phyloP scores from a whole-genome alignment of 345 rosid genomes.

The Fremontodendron californicum region DNA sequence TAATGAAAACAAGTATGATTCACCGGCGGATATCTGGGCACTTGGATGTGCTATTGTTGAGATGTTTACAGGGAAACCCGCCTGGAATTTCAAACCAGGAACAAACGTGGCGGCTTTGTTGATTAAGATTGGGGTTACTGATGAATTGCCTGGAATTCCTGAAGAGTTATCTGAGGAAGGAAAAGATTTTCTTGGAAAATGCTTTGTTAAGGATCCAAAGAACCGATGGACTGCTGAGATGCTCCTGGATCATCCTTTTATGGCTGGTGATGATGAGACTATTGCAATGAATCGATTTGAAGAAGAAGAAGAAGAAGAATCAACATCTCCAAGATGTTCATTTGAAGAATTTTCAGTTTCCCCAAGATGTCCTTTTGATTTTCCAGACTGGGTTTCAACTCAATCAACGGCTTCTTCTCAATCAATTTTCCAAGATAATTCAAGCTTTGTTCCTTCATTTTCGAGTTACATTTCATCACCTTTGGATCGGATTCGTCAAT shows the following conservation, averaged over 20 bases:
- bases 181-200: constrained; percentile 58
- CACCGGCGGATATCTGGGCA: constrained; percentile 82
- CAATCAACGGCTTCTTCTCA: constrained; percentile 21
- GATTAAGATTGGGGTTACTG: constrained; percentile 56
- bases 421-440: neutral
- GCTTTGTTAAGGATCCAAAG: constrained; percentile 57
- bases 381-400: constrained; percentile 43
- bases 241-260: constrained; percentile 69
- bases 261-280: constrained; percentile 30
- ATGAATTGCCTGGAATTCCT: constrained; percentile 57
- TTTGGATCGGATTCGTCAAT: constrained; percentile 28
- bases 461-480: constrained; percentile 7
- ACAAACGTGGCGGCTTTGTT: constrained; percentile 39
- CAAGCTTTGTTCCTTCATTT: constrained; percentile 17
- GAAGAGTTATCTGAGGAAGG: constrained; percentile 58
- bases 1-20: constrained; percentile 46
- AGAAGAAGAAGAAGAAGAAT: constrained; percentile 8
- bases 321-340: neutral
- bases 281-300: neutral
- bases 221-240: constrained; percentile 77
- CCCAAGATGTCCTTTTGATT: constrained; percentile 52
- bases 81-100: constrained; percentile 45
- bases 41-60: constrained; percentile 76
- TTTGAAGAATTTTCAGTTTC: neutral
- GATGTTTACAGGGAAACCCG: constrained; percentile 68